A percentile compares a stretch with the other conserved stretches of the same genome.
phyloP scores from a whole-genome alignment of 2,329 filamentous ascomycete genomes.

The Leptographium procerum region DNA sequence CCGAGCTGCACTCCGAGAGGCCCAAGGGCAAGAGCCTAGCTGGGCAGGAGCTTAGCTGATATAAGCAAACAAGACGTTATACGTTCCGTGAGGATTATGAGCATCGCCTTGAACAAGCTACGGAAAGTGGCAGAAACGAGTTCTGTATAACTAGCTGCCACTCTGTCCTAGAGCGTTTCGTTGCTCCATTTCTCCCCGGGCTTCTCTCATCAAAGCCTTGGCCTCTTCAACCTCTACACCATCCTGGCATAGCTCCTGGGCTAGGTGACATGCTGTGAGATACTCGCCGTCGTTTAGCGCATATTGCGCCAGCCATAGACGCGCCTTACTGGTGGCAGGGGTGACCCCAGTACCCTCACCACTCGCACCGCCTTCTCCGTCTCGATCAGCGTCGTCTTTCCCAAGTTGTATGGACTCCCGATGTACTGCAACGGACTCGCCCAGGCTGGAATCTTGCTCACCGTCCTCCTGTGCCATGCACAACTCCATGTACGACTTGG shows the following conservation, averaged over 20 bases:
- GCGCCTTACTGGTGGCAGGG: slow-evolving; percentile 78
- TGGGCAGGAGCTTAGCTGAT: background rate
- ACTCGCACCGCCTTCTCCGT: slow-evolving; percentile 14
- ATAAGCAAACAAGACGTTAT: background rate
- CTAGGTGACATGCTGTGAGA: slow-evolving; percentile 63
- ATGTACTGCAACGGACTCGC: slow-evolving; percentile 42
- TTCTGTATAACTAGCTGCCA: background rate
- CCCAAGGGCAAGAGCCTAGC: no score
- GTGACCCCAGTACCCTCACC: slow-evolving; percentile 70
- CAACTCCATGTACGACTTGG: slow-evolving; percentile 90
- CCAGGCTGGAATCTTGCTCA: slow-evolving; percentile 25
- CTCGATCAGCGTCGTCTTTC: slow-evolving; percentile 23
- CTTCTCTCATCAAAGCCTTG: slow-evolving; percentile 81
- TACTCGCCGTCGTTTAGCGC: slow-evolving; percentile 69
- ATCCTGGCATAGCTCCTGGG: slow-evolving; percentile 87
- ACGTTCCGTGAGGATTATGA: background rate
- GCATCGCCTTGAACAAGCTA: background rate
- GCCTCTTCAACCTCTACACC: slow-evolving; percentile 95
- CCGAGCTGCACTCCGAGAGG: background rate
- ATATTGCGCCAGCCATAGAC: slow-evolving; percentile 84
- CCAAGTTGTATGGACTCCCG: slow-evolving; percentile 30
- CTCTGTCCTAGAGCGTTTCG: background rate
- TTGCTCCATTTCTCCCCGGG: slow-evolving; percentile 60
- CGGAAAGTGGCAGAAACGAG: background rate
- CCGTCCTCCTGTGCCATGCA: slow-evolving; percentile 88